These are phyloP conservation scores for Syzygium aromaticum DNA, from an alignment of 345 rosid species.

Conservation along the genomic window DNA sequence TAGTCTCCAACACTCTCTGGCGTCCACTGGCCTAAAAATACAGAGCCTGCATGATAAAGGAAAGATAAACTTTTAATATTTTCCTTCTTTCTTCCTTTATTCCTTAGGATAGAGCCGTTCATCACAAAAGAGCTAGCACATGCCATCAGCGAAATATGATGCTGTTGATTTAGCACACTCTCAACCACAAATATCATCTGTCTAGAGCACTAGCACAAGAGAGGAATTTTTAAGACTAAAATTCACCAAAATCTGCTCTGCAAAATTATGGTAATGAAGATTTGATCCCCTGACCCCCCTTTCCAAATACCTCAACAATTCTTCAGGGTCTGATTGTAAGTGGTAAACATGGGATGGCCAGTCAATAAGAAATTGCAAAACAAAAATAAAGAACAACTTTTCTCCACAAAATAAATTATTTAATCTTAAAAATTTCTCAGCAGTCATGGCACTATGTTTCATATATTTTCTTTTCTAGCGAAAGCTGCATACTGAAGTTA, in stretches of 20 bases:
- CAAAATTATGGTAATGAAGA: too few species aligned
- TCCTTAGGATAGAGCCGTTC: background rate
- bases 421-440: background rate
- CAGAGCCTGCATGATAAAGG: slow-evolving; percentile 42
- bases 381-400: background rate
- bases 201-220: background rate
- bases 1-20: slow-evolving; percentile 98
- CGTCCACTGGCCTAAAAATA: slow-evolving; percentile 87
- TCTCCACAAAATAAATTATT: background rate
- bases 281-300: background rate
- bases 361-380: background rate
- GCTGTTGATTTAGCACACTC: background rate
- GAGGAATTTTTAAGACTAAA: background rate
- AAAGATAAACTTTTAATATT: background rate
- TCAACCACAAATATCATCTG: rapidly evolving
- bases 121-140: background rate
- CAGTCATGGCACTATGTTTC: background rate
- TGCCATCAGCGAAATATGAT: background rate
- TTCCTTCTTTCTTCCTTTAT: background rate
- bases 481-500: background rate
- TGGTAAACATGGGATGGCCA: background rate
- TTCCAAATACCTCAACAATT: background rate
- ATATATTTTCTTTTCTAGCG: background rate
- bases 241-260: too few species aligned
- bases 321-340: background rate